phyloP scores from a whole-genome alignment of 1,139 yeast species.

The Hyphopichia pseudoburtonii region DNA sequence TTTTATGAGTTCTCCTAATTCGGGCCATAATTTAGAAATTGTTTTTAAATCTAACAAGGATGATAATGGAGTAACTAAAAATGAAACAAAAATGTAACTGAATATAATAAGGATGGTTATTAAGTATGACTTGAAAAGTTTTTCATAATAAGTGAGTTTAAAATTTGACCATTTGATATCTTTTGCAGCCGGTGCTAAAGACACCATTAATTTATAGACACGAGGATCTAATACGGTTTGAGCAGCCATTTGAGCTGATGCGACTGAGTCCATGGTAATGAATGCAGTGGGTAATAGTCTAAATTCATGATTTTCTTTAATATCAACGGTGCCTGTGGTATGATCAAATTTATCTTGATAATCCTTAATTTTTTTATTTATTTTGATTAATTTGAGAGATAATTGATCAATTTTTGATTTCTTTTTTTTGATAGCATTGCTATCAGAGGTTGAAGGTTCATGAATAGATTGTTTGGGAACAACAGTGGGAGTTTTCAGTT shows the following conservation, averaged over 20 bases:
- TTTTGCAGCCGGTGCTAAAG: slow-evolving; percentile 78
- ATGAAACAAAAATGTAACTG: slow-evolving; percentile 61
- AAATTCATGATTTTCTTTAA: slow-evolving; percentile 26
- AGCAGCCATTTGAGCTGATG: slow-evolving; percentile 84
- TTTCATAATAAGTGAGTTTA: slow-evolving; percentile 55
- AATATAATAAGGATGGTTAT: slow-evolving; percentile 64
- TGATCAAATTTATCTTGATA: slow-evolving; percentile 34
- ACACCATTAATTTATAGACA: slow-evolving; percentile 67
- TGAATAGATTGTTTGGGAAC: slow-evolving; percentile 8
- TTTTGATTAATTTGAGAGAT: slow-evolving; percentile 20
- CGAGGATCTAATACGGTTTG: slow-evolving; percentile 79
- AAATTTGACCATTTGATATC: slow-evolving; percentile 78
- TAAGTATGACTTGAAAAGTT: slow-evolving; percentile 54
- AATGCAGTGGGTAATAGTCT: slow-evolving; percentile 65
- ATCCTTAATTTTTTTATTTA: slow-evolving; percentile 28
- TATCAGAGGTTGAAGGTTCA: slow-evolving; percentile 2
- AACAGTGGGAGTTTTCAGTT: slow-evolving; percentile 29
- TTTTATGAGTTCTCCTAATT: slow-evolving; percentile 57
- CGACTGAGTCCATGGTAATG: slow-evolving; percentile 80
- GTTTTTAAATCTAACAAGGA: slow-evolving; percentile 71
- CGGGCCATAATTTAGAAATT: slow-evolving; percentile 72
- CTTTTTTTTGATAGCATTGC: slow-evolving; percentile 4
- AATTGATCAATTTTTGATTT: slow-evolving; percentile 15
- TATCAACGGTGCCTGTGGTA: slow-evolving; percentile 24
- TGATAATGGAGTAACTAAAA: slow-evolving; percentile 73